phyloP scores from a whole-genome alignment of 2,329 filamentous ascomycete genomes.

The Verticillium isaacii region DNA sequence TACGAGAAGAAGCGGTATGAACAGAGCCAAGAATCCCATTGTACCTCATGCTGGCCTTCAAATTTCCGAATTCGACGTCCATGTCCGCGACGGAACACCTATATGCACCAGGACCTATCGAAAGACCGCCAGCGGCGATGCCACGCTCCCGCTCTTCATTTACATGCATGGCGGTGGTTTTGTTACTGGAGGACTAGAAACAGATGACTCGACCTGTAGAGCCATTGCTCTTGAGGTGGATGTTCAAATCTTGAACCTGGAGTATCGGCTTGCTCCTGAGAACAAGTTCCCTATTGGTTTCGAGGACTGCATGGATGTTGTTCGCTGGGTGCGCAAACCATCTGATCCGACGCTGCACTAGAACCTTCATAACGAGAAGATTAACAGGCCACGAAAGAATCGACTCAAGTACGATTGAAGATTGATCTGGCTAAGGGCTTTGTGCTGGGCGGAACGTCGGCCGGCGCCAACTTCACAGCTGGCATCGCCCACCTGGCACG shows the following conservation, averaged over 20 bases:
- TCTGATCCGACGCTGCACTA: too few relatives aligned
- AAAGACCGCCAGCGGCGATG: slow-evolving; percentile 1
- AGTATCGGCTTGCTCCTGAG: slow-evolving; percentile 47
- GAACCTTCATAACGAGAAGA: too few relatives aligned
- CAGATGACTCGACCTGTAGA: slow-evolving; percentile 19
- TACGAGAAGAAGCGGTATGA: slow-evolving; percentile 12
- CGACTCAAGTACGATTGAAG: slow-evolving; percentile 20
- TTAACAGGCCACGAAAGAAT: slow-evolving; percentile 8
- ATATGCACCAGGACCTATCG: slow-evolving; percentile 18
- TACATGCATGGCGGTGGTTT: slow-evolving; percentile 22
- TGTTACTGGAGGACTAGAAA: slow-evolving; percentile 19
- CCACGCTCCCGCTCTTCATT: slow-evolving; percentile 14
- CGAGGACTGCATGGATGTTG: slow-evolving; percentile 38
- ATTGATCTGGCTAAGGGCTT: slow-evolving; percentile 39
- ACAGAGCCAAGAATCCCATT: slow-evolving; percentile 15
- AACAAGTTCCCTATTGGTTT: slow-evolving; percentile 40
- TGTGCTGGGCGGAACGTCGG: slow-evolving; percentile 44
- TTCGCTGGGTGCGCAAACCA: slow-evolving; percentile 17
- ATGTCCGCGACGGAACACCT: slow-evolving; percentile 12
- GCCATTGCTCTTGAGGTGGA: slow-evolving; percentile 14
- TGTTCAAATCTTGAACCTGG: slow-evolving; percentile 38
- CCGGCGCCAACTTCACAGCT: slow-evolving; percentile 45
- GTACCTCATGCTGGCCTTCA: slow-evolving; percentile 13
- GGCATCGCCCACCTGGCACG: slow-evolving; percentile 37
- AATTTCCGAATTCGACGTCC: slow-evolving; percentile 17